phyloP scores from a whole-genome alignment of 345 rosid genomes.

The Eucalyptus polybractea region DNA sequence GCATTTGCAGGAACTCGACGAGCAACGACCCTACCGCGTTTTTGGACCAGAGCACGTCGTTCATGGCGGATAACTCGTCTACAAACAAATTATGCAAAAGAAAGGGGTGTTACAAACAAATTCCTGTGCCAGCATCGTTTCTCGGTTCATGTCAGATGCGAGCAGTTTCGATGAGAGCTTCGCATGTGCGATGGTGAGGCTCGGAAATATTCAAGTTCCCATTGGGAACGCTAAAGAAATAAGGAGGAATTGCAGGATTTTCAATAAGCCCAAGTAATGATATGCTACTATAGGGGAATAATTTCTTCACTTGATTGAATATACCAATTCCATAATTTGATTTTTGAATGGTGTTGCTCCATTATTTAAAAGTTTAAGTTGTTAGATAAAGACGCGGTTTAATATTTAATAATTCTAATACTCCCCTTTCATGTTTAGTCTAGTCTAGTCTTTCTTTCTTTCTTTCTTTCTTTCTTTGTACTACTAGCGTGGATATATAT shows the following conservation, averaged over 20 bases:
- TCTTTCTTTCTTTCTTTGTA: too few species aligned
- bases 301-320: not conserved
- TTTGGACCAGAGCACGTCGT: constrained; percentile 47
- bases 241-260: constrained; percentile 44
- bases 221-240: constrained; percentile 44
- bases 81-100: constrained; percentile 17
- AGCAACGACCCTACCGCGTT: constrained; percentile 31
- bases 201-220: constrained; percentile 36
- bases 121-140: constrained; percentile 22
- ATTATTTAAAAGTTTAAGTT: fast-evolving
- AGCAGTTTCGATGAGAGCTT: constrained; percentile 6
- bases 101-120: constrained; percentile 38
- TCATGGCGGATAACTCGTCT: constrained; percentile 30
- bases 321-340: not conserved
- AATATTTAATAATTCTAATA: too few species aligned
- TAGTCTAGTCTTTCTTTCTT: too few species aligned
- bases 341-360: not conserved
- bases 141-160: constrained; percentile 16
- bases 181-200: constrained; percentile 46
- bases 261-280: constrained; percentile 1
- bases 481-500: too few species aligned
- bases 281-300: not conserved
- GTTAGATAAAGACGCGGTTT: fast-evolving
- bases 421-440: too few species aligned
- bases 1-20: constrained; percentile 5